These are phyloP conservation scores for Penicillium sp. DNA, from an alignment of 2,329 filamentous ascomycete genomes.

Conservation along the genomic window DNA sequence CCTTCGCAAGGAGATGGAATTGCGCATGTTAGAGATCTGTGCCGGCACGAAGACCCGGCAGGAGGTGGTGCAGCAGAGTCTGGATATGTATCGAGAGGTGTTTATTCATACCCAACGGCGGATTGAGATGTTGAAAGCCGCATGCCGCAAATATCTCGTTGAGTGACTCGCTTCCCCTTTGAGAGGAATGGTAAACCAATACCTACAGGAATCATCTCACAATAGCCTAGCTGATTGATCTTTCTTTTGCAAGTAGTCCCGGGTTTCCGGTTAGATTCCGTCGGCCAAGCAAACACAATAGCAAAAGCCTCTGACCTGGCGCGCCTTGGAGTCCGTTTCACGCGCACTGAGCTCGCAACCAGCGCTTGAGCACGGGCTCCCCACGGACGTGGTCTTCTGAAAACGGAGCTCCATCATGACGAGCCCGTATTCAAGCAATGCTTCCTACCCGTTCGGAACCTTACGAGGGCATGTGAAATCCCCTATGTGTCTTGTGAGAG, in stretches of 20 bases:
- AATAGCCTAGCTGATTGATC: neutral
- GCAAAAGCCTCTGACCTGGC: too few relatives aligned
- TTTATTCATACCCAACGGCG: constrained; percentile 79
- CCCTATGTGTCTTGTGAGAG: neutral
- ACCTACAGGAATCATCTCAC: neutral
- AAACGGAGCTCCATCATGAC: neutral
- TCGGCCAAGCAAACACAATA: neutral
- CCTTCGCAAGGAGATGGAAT: constrained; percentile 94
- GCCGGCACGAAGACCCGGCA: constrained; percentile 74
- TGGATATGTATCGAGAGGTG: constrained; percentile 82
- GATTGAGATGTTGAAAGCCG: constrained; percentile 61
- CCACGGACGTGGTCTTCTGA: neutral
- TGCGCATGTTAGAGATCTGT: constrained; percentile 95
- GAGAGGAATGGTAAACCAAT: too few relatives aligned
- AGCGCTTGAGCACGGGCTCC: neutral
- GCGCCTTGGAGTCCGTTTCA: too few relatives aligned
- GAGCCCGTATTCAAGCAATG: neutral
- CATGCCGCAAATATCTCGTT: constrained; percentile 58
- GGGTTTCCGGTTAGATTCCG: neutral
- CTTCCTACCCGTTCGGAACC: neutral
- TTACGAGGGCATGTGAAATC: neutral
- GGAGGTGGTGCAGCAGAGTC: constrained; percentile 75
- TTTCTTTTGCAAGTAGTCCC: neutral
- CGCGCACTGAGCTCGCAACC: neutral
- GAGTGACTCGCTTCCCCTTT: constrained; percentile 31